Evolutionary conservation across 2,329 filamentous ascomycete species (phyloP).

Genomic region (Penicillium capsulatum): DNA sequence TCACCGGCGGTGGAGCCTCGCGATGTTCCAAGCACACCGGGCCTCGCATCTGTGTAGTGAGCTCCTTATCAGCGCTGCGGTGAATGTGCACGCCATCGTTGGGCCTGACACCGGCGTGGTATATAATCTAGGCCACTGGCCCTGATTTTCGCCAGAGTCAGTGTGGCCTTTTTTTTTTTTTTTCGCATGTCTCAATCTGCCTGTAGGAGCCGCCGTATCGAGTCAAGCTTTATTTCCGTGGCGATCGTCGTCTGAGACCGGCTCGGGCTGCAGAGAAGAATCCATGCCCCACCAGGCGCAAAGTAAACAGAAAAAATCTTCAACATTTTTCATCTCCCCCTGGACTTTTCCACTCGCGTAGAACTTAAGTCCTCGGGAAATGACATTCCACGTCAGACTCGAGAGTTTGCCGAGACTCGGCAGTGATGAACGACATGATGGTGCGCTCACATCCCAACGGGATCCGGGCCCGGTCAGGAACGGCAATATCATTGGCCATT

Average conservation of each 20-base stretch:
- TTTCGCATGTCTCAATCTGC: no score
- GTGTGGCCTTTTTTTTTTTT: no score
- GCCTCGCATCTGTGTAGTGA: conserved; percentile 2
- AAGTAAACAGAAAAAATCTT: conserved; percentile 5
- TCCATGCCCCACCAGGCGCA: conserved; percentile 12
- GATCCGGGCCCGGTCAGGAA: no score
- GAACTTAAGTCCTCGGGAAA: no score
- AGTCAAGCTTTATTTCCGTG: background rate
- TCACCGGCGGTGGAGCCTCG: conserved; percentile 17
- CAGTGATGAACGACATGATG: no score
- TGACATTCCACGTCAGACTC: no score
- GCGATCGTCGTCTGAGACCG: conserved; percentile 14
- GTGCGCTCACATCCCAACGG: no score
- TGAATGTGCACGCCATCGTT: background rate
- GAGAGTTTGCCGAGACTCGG: no score
- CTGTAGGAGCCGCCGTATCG: no score
- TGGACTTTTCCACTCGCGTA: no score
- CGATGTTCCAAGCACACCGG: conserved; percentile 4
- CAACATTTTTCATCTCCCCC: background rate
- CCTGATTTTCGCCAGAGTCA: no score
- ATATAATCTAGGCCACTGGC: no score
- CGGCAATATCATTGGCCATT: conserved; percentile 15
- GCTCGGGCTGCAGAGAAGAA: conserved; percentile 10
- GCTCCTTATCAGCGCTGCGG: conserved; percentile 12
- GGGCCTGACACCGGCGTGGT: background rate